phyloP scores from a whole-genome alignment of 192 early-diverging fungal genomes.

The Dissophora ornata region DNA sequence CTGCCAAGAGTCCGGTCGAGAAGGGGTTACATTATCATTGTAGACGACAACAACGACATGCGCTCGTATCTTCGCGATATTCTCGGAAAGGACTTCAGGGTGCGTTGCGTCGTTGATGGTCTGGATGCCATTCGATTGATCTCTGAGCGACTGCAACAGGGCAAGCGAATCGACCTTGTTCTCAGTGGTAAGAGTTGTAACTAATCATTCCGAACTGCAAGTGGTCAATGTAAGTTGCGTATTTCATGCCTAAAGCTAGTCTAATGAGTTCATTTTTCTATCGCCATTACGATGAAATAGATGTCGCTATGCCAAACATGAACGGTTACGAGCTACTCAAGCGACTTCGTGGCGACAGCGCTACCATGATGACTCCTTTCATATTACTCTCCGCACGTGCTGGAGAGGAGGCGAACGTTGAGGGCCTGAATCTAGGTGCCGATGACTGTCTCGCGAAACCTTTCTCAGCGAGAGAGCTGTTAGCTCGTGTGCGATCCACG shows the following conservation, averaged over 20 bases:
- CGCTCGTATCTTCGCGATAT: slow-evolving; percentile 44
- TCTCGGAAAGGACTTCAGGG: slow-evolving; percentile 50
- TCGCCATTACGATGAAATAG: slow-evolving; percentile 10
- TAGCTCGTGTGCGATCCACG: slow-evolving; percentile 65
- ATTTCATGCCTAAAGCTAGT: background rate
- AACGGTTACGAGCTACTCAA: slow-evolving; percentile 65
- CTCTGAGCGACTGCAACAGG: slow-evolving; percentile 29
- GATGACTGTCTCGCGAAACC: slow-evolving; percentile 70
- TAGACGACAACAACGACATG: slow-evolving; percentile 66
- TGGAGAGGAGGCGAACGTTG: slow-evolving; percentile 63
- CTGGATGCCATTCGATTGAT: slow-evolving; percentile 50
- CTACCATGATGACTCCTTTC: slow-evolving; percentile 61
- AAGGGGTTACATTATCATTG: slow-evolving; percentile 48
- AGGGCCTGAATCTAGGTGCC: slow-evolving; percentile 65
- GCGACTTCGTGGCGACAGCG: slow-evolving; percentile 46
- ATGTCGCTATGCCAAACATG: slow-evolving; percentile 75
- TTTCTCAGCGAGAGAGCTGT: slow-evolving; percentile 61
- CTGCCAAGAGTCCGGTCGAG: slow-evolving; percentile 3
- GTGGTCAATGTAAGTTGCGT: no score
- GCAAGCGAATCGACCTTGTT: slow-evolving; percentile 48
- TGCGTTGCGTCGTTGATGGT: slow-evolving; percentile 51
- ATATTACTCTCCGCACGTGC: slow-evolving; percentile 68
- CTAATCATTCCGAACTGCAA: no score
- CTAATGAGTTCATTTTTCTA: no score
- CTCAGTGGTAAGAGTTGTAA: slow-evolving; percentile 58